Base-by-base conservation (phyloP, 108 stramenopile genomes). In the Cyclotella baltica region DNA sequence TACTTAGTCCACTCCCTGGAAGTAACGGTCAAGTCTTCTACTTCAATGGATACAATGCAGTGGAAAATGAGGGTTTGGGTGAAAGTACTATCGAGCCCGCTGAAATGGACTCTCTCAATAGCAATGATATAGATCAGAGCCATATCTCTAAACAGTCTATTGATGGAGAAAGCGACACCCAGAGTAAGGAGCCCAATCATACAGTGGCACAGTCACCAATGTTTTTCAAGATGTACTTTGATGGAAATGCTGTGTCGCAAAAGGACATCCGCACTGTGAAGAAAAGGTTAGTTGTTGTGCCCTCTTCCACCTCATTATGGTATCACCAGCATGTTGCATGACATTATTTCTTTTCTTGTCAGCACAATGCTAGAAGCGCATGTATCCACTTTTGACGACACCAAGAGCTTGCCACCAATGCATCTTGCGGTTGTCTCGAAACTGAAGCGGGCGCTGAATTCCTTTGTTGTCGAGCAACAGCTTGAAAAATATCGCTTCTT, bases 381-480 rank as follows among this genome's bases (percentile, higher is more conserved):
- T 6, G 75, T 93, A 11, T 87, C 87, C 11, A 65, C 88, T 33
- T 83, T 81, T 47, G 73, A 61, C 13, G 4, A 31, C 15, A 38
- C 27, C n/a, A 48, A 66, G 10, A 40, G 3, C 0, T 30, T 73
- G 3, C 78, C 78, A 46, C 27, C 62, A 22, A 46, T 50, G 10
- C 90, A 91, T 70, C 35, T 70, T 65, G 46, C 40, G 18, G 83
- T 84, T 38, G 74, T 75, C 22, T 75, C 70, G 30, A 80, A 87
- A 63, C 68, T 91, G 19, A 53, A 59, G 34, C 37, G 66, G 33
- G 67, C 82, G 13, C 58, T 94, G 57, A 89, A 80, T 59, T 79
- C 87, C 20, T 90, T 88, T 57, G 68, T 81, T 40, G 85, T 90
- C 0, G 91, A 92, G 67, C 91, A 88, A 61, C 87, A 73, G 6